phyloP scores from a whole-genome alignment of 352 stramenopile genomes.

The Pythium volutum region DNA sequence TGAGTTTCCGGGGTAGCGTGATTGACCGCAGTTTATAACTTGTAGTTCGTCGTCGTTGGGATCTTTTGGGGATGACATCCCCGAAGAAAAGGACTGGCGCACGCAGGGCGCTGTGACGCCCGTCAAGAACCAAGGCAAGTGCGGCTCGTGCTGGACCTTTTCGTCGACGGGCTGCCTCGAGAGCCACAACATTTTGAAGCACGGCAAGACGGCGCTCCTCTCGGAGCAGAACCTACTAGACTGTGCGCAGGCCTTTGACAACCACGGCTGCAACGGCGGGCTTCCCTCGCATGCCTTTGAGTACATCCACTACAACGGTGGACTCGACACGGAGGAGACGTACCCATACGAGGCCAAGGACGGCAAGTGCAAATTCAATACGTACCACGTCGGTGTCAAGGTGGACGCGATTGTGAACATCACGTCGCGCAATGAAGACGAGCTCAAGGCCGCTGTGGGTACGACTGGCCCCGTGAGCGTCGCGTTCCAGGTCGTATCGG shows the following conservation, averaged over 20 bases:
- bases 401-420: slow-evolving; percentile 86
- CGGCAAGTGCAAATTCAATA: slow-evolving; percentile 80
- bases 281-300: slow-evolving; percentile 97
- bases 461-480: slow-evolving; percentile 72
- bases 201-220: slow-evolving; percentile 88
- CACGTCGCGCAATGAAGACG: slow-evolving; percentile 69
- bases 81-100: slow-evolving; percentile 93
- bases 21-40: not conserved
- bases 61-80: slow-evolving; percentile 49
- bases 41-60: not conserved
- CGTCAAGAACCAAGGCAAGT: slow-evolving; percentile 98
- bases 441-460: slow-evolving; percentile 69
- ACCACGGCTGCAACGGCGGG: slow-evolving; percentile 96
- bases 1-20: not conserved
- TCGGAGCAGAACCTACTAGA: slow-evolving; percentile 98
- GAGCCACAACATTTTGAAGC: slow-evolving; percentile 94
- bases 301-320: slow-evolving; percentile 92
- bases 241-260: slow-evolving; percentile 91
- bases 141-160: slow-evolving; percentile 99
- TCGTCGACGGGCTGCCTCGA: slow-evolving; percentile 97
- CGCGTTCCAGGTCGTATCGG: slow-evolving; percentile 84
- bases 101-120: slow-evolving; percentile 90
- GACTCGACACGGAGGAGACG: slow-evolving; percentile 76
- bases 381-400: slow-evolving; percentile 61
- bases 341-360: slow-evolving; percentile 79